phyloP scores from a whole-genome alignment of 441 rosid species.

The Viola pubescens region DNA sequence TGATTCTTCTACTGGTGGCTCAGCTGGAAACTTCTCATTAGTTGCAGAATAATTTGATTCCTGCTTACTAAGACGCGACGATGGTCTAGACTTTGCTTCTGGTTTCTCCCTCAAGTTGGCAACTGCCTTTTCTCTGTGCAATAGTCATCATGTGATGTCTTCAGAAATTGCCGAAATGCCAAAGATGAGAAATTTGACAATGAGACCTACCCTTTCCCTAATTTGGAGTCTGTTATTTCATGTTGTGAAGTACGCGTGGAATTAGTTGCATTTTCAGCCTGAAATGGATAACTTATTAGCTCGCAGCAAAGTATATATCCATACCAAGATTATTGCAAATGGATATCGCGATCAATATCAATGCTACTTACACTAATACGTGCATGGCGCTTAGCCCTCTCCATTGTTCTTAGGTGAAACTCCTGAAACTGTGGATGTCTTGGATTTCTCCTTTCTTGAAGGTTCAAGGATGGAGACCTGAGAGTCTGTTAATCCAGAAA shows the following conservation, averaged over 20 bases:
- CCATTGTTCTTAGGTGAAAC: conserved; percentile 50
- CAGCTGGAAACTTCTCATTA: conserved; percentile 18
- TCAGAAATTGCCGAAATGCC: neutral
- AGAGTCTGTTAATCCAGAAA: neutral
- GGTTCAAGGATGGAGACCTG: neutral
- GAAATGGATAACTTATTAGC: conserved; percentile 15
- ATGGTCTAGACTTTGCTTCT: conserved; percentile 28
- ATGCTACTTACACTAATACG: conserved; percentile 25
- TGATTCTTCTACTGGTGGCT: conserved; percentile 33
- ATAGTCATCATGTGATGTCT: conserved; percentile 3
- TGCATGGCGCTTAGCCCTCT: conserved; percentile 42
- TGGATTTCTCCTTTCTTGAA: no score
- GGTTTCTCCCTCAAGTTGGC: conserved; percentile 26
- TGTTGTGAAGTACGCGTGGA: conserved; percentile 23
- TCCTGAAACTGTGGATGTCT: conserved; percentile 21
- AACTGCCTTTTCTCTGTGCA: conserved; percentile 24
- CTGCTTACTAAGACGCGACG: conserved; percentile 28
- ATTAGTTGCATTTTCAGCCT: conserved; percentile 23
- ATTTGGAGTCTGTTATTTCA: conserved; percentile 22
- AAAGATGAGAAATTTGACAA: neutral
- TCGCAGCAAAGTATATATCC: neutral
- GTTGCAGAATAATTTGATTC: conserved; percentile 26
- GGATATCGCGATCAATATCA: neutral
- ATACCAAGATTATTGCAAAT: neutral
- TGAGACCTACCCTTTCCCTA: conserved; percentile 23